phyloP scores from a whole-genome alignment of 345 rosid species.

The Citrus medica region DNA sequence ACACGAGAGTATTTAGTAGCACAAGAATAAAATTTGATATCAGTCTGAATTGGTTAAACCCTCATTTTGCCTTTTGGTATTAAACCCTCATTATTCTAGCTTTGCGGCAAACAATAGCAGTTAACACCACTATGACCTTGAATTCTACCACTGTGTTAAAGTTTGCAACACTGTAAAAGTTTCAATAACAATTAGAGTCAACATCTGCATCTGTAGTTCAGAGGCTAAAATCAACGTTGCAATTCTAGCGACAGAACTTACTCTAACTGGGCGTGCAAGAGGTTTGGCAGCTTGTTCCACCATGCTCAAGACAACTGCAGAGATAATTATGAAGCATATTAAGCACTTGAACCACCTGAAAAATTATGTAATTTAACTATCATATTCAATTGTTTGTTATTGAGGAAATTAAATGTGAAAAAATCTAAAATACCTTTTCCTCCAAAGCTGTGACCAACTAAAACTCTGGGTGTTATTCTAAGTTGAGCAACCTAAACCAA shows the following conservation, averaged over 20 bases:
- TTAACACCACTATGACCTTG: neutral
- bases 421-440: constrained; percentile 67
- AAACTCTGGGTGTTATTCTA: constrained; percentile 74
- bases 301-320: constrained; percentile 90
- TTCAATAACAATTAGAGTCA: neutral
- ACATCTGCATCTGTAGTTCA: constrained; percentile 5
- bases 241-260: constrained; percentile 28
- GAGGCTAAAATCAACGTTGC: constrained; percentile 2
- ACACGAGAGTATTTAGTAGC: neutral
- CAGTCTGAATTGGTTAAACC: neutral
- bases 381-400: neutral
- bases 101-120: neutral
- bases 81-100: neutral
- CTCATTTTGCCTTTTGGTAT: neutral
- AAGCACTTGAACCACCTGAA: constrained; percentile 20
- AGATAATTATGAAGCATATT: constrained; percentile 22
- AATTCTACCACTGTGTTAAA: neutral
- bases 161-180: neutral
- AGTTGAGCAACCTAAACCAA: constrained; percentile 63
- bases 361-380: constrained; percentile 7
- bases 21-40: neutral
- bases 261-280: constrained; percentile 90
- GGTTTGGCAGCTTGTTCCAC: constrained; percentile 98
- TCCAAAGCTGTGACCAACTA: constrained; percentile 98
- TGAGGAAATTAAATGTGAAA: neutral